These are phyloP conservation scores for Talaromyces ruber DNA, from an alignment of 495 filamentous ascomycete genomes.

Conservation along the genomic window DNA sequence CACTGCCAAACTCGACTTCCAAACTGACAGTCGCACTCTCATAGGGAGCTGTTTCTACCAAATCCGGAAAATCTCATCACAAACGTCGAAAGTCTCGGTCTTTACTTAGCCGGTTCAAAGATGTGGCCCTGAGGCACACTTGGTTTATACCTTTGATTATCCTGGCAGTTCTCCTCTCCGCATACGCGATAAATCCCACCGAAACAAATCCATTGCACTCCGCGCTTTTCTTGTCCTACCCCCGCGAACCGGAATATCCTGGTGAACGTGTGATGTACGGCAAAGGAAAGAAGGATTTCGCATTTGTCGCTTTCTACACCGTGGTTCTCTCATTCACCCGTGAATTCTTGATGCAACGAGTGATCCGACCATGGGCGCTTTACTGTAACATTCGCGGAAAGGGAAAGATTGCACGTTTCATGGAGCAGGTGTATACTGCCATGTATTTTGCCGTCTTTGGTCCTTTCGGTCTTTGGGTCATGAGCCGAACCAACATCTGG, in stretches of 20 bases:
- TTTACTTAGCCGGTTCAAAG: slow-evolving; percentile 56
- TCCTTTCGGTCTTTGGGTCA: slow-evolving; percentile 84
- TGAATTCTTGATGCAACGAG: slow-evolving; percentile 92
- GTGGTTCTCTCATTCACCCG: slow-evolving; percentile 86
- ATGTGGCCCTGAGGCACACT: slow-evolving; percentile 61
- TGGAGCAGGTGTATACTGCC: slow-evolving; percentile 98
- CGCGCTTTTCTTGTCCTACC: slow-evolving; percentile 93
- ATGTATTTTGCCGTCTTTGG: slow-evolving; percentile 85
- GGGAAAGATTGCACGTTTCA: slow-evolving; percentile 83
- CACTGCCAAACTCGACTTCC: neutral
- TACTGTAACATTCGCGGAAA: slow-evolving; percentile 60
- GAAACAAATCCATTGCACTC: slow-evolving; percentile 73
- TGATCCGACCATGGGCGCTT: slow-evolving; percentile 72
- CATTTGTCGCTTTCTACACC: slow-evolving; percentile 85
- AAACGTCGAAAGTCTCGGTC: slow-evolving; percentile 49
- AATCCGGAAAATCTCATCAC: slow-evolving; percentile 28
- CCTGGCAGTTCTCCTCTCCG: slow-evolving; percentile 49
- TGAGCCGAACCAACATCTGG: slow-evolving; percentile 88
- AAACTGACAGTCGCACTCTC: slow-evolving; percentile 6
- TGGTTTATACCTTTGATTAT: slow-evolving; percentile 75
- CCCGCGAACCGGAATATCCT: slow-evolving; percentile 47
- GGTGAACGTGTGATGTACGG: slow-evolving; percentile 67
- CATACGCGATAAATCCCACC: slow-evolving; percentile 73
- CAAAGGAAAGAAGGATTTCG: slow-evolving; percentile 77
- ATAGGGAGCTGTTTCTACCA: slow-evolving; percentile 13